These are phyloP conservation scores for Ascoidea rubescens DNA, from an alignment of 805 yeast genomes.

Conservation along the genomic window DNA sequence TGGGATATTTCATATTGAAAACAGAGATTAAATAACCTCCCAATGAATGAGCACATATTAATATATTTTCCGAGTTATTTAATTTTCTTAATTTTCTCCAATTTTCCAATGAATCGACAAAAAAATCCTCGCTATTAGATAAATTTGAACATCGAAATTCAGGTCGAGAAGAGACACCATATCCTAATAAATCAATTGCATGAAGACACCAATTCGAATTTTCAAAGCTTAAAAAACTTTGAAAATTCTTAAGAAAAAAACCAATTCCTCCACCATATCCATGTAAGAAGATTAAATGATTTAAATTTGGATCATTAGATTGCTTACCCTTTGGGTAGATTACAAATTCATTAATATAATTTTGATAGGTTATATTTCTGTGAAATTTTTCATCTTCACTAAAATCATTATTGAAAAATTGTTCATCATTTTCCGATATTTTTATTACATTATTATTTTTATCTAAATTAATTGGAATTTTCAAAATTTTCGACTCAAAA, in stretches of 20 bases:
- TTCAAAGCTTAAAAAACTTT: conserved; percentile 24
- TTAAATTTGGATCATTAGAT: conserved; percentile 16
- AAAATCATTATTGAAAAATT: conserved; percentile 32
- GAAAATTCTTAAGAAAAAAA: conserved; percentile 64
- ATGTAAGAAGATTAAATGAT: conserved; percentile 64
- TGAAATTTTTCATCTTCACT: background rate
- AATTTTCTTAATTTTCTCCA: conserved; percentile 47
- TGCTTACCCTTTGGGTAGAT: conserved; percentile 31
- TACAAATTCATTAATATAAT: conserved; percentile 63
- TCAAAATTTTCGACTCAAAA: conserved; percentile 21
- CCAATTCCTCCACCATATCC: conserved; percentile 96
- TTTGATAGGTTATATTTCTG: conserved; percentile 7
- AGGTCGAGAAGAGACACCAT: conserved; percentile 81
- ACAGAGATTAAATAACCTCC: conserved; percentile 76
- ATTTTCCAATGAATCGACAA: conserved; percentile 38
- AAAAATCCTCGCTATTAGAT: conserved; percentile 21
- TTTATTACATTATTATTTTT: conserved; percentile 18
- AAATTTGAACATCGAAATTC: conserved; percentile 23
- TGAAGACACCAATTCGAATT: conserved; percentile 56
- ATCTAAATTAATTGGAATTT: conserved; percentile 16
- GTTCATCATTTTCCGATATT: conserved; percentile 28
- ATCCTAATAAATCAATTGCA: conserved; percentile 80
- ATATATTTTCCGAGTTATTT: conserved; percentile 25
- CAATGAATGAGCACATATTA: conserved; percentile 76
- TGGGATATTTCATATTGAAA: conserved; percentile 49